phyloP scores from a whole-genome alignment of 2,329 filamentous ascomycete genomes.

The Polytolypa hystricis region DNA sequence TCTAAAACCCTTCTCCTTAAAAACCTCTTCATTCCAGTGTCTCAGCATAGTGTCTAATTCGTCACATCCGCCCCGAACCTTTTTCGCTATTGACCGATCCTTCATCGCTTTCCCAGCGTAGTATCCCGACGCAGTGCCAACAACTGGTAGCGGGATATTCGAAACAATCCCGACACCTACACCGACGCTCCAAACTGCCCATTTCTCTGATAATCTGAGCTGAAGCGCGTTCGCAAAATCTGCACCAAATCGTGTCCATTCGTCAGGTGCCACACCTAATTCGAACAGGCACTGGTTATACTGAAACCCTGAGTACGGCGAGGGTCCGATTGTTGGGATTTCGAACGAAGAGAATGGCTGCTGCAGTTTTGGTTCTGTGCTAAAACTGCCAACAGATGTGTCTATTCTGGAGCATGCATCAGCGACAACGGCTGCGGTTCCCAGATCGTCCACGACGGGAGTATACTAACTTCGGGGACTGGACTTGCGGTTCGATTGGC shows the following conservation, averaged over 20 bases:
- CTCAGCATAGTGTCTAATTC: conserved; percentile 7
- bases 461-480: too few relatives aligned
- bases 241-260: conserved; percentile 9
- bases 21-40: conserved; percentile 8
- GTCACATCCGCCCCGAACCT: conserved; percentile 7
- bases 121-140: conserved; percentile 8
- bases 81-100: conserved; percentile 6
- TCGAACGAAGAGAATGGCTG: conserved; percentile 5
- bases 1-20: conserved; percentile 6
- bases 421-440: too few relatives aligned
- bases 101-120: conserved; percentile 10
- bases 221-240: conserved; percentile 5
- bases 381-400: neutral
- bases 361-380: neutral
- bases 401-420: neutral
- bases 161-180: conserved; percentile 7
- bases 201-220: conserved; percentile 7
- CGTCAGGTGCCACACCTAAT: conserved; percentile 5
- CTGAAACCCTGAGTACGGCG: conserved; percentile 7
- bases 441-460: too few relatives aligned
- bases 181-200: conserved; percentile 8
- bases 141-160: conserved; percentile 1
- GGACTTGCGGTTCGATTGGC: too few relatives aligned
- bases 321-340: conserved; percentile 4
- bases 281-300: conserved; percentile 9